phyloP scores from a whole-genome alignment of 139 green algal genomes.

The Trebouxia sp. region DNA sequence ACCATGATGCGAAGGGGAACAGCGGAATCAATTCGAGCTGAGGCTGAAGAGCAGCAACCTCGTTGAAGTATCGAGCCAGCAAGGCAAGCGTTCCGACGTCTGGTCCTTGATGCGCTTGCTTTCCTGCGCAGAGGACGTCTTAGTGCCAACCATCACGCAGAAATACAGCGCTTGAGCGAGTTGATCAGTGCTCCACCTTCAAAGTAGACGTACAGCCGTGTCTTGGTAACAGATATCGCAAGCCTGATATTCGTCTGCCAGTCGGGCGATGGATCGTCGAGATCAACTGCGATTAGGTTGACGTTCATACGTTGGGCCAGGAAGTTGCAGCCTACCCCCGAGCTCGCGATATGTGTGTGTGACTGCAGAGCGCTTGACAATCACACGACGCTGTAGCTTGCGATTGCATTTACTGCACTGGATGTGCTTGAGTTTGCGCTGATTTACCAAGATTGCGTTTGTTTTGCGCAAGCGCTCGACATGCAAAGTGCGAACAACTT shows the following conservation, averaged over 20 bases:
- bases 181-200: too few species aligned
- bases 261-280: background rate
- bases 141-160: too few species aligned
- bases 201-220: background rate
- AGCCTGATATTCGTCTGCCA: background rate
- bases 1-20: slow-evolving; percentile 1
- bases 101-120: background rate
- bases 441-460: too few species aligned
- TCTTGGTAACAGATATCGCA: background rate
- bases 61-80: slow-evolving; percentile 24
- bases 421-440: too few species aligned
- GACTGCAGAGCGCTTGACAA: too few species aligned
- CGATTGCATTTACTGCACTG: too few species aligned
- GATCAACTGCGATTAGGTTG: background rate
- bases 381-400: too few species aligned
- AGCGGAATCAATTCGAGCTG: slow-evolving; percentile 24
- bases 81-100: background rate
- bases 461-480: too few species aligned
- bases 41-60: background rate
- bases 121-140: background rate
- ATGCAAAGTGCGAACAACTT: too few species aligned
- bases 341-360: too few species aligned
- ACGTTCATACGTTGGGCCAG: background rate
- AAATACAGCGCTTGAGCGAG: too few species aligned
- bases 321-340: too few species aligned